Evolutionary conservation across 768 basidiomycete species (phyloP).

Genomic region (Leccinum pellstonianum): DNA sequence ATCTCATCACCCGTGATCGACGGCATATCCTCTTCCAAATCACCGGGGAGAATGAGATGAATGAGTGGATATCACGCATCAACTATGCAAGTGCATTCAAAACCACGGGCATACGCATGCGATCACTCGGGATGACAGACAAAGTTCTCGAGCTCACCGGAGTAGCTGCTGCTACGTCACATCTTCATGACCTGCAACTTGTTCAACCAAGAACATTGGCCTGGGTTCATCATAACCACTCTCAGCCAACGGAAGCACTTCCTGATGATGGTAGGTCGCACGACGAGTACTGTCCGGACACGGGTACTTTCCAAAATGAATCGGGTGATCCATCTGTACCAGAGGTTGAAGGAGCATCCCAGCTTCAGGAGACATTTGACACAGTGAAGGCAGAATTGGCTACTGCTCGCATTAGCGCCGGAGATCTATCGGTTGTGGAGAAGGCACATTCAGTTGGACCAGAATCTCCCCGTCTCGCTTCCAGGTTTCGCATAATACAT

Average conservation of each 20-base stretch:
- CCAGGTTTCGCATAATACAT: slow-evolving; percentile 56
- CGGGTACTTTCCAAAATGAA: slow-evolving; percentile 20
- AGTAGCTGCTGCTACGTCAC: slow-evolving; percentile 82
- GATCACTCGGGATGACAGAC: slow-evolving; percentile 65
- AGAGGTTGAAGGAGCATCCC: slow-evolving; percentile 58
- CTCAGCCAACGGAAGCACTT: slow-evolving; percentile 38
- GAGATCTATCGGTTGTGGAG: slow-evolving; percentile 22
- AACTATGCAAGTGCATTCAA: slow-evolving; percentile 96
- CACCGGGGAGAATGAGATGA: slow-evolving; percentile 64
- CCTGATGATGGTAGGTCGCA: slow-evolving; percentile 23
- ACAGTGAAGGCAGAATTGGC: slow-evolving; percentile 85
- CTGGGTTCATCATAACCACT: slow-evolving; percentile 45
- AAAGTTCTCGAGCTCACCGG: slow-evolving; percentile 77
- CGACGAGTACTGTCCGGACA: slow-evolving; percentile 32
- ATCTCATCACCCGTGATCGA: slow-evolving; percentile 72
- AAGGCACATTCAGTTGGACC: slow-evolving; percentile 21
- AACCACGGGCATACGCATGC: slow-evolving; percentile 78
- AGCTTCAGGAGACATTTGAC: slow-evolving; percentile 81
- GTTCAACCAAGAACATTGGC: slow-evolving; percentile 26
- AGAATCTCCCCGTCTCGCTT: slow-evolving; percentile 33
- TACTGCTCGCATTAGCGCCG: slow-evolving; percentile 40
- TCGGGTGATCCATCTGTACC: slow-evolving; percentile 42
- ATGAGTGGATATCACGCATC: slow-evolving; percentile 87
- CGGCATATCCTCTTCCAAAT: slow-evolving; percentile 84
- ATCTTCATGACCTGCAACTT: slow-evolving; percentile 67